phyloP scores from a whole-genome alignment of 1,284 basidiomycete species.

The Pyrrhoderma noxium region DNA sequence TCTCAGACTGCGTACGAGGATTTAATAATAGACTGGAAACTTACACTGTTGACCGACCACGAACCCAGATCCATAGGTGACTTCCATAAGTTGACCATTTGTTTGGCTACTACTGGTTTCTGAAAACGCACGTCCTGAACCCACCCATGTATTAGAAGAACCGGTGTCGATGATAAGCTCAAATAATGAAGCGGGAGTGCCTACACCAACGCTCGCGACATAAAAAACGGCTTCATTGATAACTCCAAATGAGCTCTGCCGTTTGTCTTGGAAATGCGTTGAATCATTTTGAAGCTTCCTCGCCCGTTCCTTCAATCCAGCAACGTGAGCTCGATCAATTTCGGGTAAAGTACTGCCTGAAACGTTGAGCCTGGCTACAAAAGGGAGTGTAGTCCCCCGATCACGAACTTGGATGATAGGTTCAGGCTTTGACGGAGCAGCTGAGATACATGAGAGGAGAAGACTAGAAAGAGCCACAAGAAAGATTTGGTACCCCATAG shows the following conservation, averaged over 20 bases:
- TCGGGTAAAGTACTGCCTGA: constrained; percentile 5
- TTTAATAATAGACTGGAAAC: background rate
- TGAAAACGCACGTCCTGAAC: constrained; percentile 13
- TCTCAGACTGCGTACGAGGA: background rate
- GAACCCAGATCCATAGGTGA: constrained; percentile 17
- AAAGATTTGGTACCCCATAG: too few species aligned
- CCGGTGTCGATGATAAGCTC: constrained; percentile 19
- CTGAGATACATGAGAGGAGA: background rate
- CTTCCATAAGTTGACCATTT: constrained; percentile 12
- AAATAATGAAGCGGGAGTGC: constrained; percentile 14
- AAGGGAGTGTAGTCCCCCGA: background rate
- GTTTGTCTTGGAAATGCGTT: background rate
- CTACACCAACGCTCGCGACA: constrained; percentile 14
- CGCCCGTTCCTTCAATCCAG: background rate
- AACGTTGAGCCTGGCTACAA: constrained; percentile 2
- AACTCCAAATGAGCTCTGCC: constrained; percentile 1
- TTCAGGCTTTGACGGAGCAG: background rate
- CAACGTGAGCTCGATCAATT: constrained; percentile 12
- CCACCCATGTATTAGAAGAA: constrained; percentile 20
- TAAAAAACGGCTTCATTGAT: constrained; percentile 6
- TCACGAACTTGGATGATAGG: constrained; percentile 7
- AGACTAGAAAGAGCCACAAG: background rate
- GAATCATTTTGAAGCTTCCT: background rate
- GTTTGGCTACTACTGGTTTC: constrained; percentile 10
- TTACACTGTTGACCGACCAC: constrained; percentile 18